These are phyloP conservation scores for Phytophthora hybrid DNA, from an alignment of 352 stramenopile species.

Conservation along the genomic window DNA sequence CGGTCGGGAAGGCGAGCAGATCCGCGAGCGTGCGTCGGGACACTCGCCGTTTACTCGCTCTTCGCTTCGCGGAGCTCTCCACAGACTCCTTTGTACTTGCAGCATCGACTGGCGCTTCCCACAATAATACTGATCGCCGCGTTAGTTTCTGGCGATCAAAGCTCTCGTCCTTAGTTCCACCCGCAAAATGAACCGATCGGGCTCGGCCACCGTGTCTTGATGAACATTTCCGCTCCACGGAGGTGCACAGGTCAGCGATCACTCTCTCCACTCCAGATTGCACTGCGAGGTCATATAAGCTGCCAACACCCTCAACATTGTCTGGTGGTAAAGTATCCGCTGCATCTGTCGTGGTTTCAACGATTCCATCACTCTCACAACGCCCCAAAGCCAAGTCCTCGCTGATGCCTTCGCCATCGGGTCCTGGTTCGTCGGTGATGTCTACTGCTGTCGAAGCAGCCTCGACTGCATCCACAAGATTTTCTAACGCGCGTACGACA, in stretches of 20 bases:
- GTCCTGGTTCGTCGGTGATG: neutral
- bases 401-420: neutral
- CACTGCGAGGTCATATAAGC: neutral
- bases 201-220: conserved; percentile 5
- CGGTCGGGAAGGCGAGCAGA: conserved; percentile 30
- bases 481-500: conserved; percentile 12
- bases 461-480: conserved; percentile 10
- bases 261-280: conserved; percentile 1
- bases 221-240: conserved; percentile 2
- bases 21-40: conserved; percentile 40
- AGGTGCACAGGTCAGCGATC: conserved; percentile 17
- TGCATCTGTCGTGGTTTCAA: neutral
- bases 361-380: neutral
- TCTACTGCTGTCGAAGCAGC: neutral
- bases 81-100: conserved; percentile 32
- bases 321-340: neutral
- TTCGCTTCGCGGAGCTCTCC: conserved; percentile 37
- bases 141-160: conserved; percentile 5
- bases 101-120: conserved; percentile 25
- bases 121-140: conserved; percentile 33
- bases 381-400: neutral
- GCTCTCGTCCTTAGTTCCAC: conserved; percentile 5
- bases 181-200: conserved; percentile 27
- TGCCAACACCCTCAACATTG: neutral
- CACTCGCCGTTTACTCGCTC: conserved; percentile 36